These are phyloP conservation scores for Phytophthora aleatoria DNA, from an alignment of 352 stramenopile species.

Conservation along the genomic window DNA sequence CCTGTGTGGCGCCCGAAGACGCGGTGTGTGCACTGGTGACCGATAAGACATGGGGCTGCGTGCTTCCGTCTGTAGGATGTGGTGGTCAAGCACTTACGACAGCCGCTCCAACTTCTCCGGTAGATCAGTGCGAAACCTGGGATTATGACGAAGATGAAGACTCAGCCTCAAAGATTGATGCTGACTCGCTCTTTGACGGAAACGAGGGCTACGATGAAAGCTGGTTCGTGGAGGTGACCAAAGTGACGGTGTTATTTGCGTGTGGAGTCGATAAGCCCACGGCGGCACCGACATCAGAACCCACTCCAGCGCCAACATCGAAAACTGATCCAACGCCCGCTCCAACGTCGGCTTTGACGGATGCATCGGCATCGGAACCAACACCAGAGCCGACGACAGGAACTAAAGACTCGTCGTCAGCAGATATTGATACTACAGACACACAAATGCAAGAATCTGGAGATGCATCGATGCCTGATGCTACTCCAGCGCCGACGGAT, in stretches of 20 bases:
- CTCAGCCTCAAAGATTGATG: slow-evolving; percentile 10
- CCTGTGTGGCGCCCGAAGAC: slow-evolving; percentile 48
- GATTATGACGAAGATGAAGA: slow-evolving; percentile 27
- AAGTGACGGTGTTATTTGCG: slow-evolving; percentile 27
- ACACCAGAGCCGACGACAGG: background rate
- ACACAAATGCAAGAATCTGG: background rate
- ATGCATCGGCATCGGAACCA: background rate
- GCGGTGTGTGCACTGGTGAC: slow-evolving; percentile 49
- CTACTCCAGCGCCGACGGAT: slow-evolving; percentile 3
- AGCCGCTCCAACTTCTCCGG: slow-evolving; percentile 3
- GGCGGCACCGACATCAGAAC: slow-evolving; percentile 18
- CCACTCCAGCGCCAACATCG: slow-evolving; percentile 18
- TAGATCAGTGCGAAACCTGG: slow-evolving; percentile 31
- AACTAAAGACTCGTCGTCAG: slow-evolving; percentile 4
- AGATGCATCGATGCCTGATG: slow-evolving; percentile 4
- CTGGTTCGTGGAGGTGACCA: slow-evolving; percentile 35
- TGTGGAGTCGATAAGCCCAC: slow-evolving; percentile 27
- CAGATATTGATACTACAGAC: slow-evolving; percentile 5
- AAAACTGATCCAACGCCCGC: slow-evolving; percentile 6
- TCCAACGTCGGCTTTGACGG: slow-evolving; percentile 1
- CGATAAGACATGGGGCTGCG: slow-evolving; percentile 44
- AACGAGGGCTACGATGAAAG: slow-evolving; percentile 33
- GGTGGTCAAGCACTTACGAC: slow-evolving; percentile 10
- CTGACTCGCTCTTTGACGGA: slow-evolving; percentile 21
- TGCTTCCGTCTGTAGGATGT: slow-evolving; percentile 34